phyloP scores from a whole-genome alignment of 257 asterid species.

The Anisodus acutangulus region DNA sequence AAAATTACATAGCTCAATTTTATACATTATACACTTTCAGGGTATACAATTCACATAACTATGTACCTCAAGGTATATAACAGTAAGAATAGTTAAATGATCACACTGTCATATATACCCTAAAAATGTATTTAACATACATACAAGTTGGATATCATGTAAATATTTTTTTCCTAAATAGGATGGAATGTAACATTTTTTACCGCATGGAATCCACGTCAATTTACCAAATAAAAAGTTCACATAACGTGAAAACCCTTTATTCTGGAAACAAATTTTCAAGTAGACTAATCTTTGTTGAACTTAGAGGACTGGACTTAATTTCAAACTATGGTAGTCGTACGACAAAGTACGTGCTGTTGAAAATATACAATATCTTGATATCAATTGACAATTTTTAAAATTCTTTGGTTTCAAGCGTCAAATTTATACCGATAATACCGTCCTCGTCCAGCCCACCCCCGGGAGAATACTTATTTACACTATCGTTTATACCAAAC shows the following conservation, averaged over 20 bases:
- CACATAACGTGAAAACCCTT: background rate
- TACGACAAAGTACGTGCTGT: background rate
- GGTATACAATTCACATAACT: no score
- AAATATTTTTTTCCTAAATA: no score
- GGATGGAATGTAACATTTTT: no score
- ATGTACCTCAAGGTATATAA: no score
- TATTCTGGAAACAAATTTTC: background rate
- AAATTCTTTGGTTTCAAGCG: background rate
- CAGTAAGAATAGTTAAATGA: no score
- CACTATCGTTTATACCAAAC: background rate
- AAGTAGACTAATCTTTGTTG: conserved; percentile 7
- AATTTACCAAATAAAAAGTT: background rate
- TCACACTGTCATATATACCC: no score
- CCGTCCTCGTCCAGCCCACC: background rate
- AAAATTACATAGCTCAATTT: no score
- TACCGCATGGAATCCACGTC: background rate
- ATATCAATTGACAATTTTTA: background rate
- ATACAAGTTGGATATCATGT: no score
- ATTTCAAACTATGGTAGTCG: background rate
- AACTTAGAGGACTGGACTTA: background rate
- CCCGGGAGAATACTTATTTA: background rate
- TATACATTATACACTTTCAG: no score
- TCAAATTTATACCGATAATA: background rate
- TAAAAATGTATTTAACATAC: no score
- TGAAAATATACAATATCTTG: background rate